These are phyloP conservation scores for Globisporangium cederbergense DNA, from an alignment of 352 stramenopile genomes.

Conservation along the genomic window DNA sequence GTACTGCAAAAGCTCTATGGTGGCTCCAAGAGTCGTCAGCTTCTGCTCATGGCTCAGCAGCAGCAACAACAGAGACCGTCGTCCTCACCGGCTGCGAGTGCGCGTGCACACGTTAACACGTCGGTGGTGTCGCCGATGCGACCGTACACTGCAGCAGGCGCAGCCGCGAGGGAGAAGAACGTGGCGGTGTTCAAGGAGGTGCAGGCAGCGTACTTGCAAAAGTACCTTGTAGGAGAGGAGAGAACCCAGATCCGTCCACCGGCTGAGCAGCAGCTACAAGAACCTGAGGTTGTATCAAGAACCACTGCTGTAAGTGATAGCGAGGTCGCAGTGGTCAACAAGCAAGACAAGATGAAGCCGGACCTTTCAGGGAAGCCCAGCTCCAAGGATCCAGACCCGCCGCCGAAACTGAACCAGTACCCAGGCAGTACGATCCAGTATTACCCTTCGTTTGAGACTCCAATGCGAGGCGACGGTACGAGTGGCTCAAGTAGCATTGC, in stretches of 20 bases:
- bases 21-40: constrained; percentile 22
- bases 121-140: constrained; percentile 15
- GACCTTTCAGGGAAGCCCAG: not conserved
- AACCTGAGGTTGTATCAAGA: not conserved
- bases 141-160: constrained; percentile 23
- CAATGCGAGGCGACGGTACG: not conserved
- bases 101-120: constrained; percentile 3
- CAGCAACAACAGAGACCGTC: constrained; percentile 24
- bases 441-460: constrained; percentile 28
- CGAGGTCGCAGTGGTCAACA: not conserved
- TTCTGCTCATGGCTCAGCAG: constrained; percentile 18
- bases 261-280: not conserved
- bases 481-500: constrained; percentile 12
- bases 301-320: not conserved
- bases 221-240: not conserved
- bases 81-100: constrained; percentile 33
- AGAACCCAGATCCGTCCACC: not conserved
- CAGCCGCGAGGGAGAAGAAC: constrained; percentile 23
- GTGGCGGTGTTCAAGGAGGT: constrained; percentile 27
- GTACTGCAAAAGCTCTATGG: constrained; percentile 41
- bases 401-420: not conserved
- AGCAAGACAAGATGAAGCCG: not conserved
- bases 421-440: constrained; percentile 24
- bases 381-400: not conserved
- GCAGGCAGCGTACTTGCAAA: constrained; percentile 17